phyloP scores from a whole-genome alignment of 345 rosid species.

The Rhodamnia argentea region DNA sequence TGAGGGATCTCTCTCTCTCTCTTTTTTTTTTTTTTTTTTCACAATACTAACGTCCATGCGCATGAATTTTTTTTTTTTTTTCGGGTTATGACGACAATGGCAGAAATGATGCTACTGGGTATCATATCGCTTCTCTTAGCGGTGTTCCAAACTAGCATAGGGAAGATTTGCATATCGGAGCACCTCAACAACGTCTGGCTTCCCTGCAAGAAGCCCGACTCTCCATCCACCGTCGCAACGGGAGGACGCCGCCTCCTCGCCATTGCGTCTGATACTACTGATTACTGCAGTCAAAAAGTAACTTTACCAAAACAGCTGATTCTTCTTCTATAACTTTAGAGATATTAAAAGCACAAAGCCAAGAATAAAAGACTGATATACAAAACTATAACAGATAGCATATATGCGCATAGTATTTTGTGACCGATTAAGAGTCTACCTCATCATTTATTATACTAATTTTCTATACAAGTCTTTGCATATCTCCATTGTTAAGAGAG shows the following conservation, averaged over 20 bases:
- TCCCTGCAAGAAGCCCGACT: slow-evolving; percentile 33
- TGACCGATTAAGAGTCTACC: background rate
- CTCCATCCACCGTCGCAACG: background rate
- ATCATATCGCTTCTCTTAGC: slow-evolving; percentile 69
- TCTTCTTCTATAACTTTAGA: background rate
- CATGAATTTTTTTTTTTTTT: background rate
- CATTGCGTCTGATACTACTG: slow-evolving; percentile 2
- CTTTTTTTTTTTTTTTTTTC: background rate
- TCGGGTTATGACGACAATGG: background rate
- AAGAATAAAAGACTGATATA: background rate
- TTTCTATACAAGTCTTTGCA: background rate
- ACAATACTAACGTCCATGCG: background rate
- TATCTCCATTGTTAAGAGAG: background rate
- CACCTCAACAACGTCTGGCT: slow-evolving; percentile 25
- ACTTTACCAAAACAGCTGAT: background rate
- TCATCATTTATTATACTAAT: background rate
- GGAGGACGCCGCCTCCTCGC: slow-evolving; percentile 45
- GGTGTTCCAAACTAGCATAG: slow-evolving; percentile 35
- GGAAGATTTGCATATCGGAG: slow-evolving; percentile 39
- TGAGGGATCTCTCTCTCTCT: background rate
- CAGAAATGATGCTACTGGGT: slow-evolving; percentile 85
- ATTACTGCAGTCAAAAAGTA: slow-evolving; percentile 25
- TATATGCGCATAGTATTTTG: background rate
- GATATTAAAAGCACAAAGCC: background rate
- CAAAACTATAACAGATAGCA: background rate